Evolutionary conservation across 768 basidiomycete species (phyloP), one percentile per base, ranked within the genome.

Genomic region (Rhizopogon vesiculosus): DNA sequence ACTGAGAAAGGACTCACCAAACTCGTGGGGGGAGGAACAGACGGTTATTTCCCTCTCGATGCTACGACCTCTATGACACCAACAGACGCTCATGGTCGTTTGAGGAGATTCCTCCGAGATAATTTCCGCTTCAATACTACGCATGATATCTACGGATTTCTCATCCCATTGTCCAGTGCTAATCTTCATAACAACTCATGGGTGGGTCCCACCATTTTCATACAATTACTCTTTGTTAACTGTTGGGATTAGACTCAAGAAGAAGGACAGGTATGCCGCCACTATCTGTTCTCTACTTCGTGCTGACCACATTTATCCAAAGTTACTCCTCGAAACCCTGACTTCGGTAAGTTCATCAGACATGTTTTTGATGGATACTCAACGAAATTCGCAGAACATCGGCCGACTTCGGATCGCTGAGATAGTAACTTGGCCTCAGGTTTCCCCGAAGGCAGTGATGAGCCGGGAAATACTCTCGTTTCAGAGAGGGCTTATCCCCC

Each of bases 401-500:
- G 80, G 79, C 9, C 64, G 84, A 33, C 69, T 72, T 5, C 78
- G 82, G 33, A 68, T 87, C 19, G 64, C 64, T 3, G 80, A 83
- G 43, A 69, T 85, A 40, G 62, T 87, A 16, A 64, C 64, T 5
- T 84, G 78, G 74, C 62, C 70, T 0, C 58, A 63, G 1, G 75
- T 86, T 29, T 74, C 75, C 10, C 61, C 65, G 3, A 54, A 58
- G 8, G 74, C 76, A 2, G 78, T 73, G 38, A 69, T 69, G n/a
- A 62, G 55, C 48, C 57, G 59, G 0, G 59, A 66, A 0, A 58
- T 63, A 0, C 70, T 87, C 7, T 86, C 86, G 2, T 88, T 87
- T 55, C 83, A 87, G 57, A 68, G 77, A 28, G 84, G 79, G 0
- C 75, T 78, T 57, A 59, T 86, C 7, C 80, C 80, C 0, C 58